Percentiles rank a stretch among this genome's conserved stretches.
These are phyloP conservation scores for Gymnopilus junonius DNA, from an alignment of 768 basidiomycete genomes.

Conservation along the genomic window DNA sequence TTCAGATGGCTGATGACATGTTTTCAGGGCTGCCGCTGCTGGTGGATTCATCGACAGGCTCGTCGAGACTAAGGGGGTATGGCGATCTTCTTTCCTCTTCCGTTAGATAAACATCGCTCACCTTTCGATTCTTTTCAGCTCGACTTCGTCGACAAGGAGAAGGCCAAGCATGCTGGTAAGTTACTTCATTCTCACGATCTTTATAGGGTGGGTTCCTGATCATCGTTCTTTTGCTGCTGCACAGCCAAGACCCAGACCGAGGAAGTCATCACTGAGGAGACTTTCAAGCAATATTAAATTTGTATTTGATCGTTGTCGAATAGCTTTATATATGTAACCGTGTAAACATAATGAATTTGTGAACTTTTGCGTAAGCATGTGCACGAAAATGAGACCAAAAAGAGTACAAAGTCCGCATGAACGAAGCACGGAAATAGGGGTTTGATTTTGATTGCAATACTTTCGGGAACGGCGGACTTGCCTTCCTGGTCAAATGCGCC, in stretches of 20 bases:
- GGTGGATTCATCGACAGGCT: background rate
- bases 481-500: background rate
- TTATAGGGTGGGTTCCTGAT: background rate
- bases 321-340: background rate
- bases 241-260: background rate
- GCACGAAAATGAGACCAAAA: no score
- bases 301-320: background rate
- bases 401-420: no score
- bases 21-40: background rate
- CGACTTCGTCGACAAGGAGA: conserved; percentile 1
- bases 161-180: background rate
- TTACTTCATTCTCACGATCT: background rate
- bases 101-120: background rate
- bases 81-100: background rate
- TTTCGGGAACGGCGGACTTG: background rate
- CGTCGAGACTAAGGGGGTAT: conserved; percentile 1
- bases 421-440: background rate
- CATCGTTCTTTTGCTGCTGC: background rate
- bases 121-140: background rate
- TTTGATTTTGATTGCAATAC: no score
- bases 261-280: background rate
- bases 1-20: no score
- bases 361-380: background rate
- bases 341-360: background rate
- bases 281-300: background rate